phyloP scores from a whole-genome alignment of 768 basidiomycete genomes.

The Tulasnella calospora region DNA sequence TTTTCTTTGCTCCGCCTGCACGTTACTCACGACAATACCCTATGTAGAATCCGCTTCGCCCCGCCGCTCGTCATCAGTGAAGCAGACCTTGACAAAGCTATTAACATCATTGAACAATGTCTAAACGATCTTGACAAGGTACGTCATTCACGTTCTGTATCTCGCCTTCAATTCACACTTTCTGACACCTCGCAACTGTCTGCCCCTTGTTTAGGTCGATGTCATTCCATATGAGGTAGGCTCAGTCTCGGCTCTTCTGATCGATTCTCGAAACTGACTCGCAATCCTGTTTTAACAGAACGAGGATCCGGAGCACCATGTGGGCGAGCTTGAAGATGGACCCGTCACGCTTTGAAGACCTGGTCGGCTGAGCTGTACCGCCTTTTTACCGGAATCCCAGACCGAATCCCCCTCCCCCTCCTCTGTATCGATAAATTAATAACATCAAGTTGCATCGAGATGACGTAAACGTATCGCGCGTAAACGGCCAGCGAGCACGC shows the following conservation, averaged over 20 bases:
- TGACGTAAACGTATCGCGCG: neutral
- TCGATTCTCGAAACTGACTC: neutral
- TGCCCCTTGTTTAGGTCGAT: neutral
- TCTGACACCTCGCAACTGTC: neutral
- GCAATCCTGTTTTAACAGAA: neutral
- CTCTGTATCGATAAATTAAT: neutral
- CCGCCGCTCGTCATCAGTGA: conserved; percentile 94
- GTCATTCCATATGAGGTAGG: conserved; percentile 23
- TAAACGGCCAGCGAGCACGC: neutral
- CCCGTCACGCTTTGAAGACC: conserved; percentile 14
- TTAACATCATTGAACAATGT: conserved; percentile 69
- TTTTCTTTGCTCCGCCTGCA: neutral
- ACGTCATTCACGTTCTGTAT: neutral
- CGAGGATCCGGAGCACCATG: conserved; percentile 25
- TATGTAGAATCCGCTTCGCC: conserved; percentile 81
- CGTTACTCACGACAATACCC: neutral
- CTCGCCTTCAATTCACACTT: neutral
- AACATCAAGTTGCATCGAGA: neutral
- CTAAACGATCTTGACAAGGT: conserved; percentile 78
- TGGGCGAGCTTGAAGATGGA: conserved; percentile 22
- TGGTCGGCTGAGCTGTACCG: neutral
- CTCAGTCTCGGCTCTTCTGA: neutral
- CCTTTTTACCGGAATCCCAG: neutral
- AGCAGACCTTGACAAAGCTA: conserved; percentile 68
- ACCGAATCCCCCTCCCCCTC: neutral